Percentiles rank a stretch among this genome's conserved stretches.
These are phyloP conservation scores for Venturia oleaginea DNA, from an alignment of 2,329 filamentous ascomycete species.

Conservation along the genomic window DNA sequence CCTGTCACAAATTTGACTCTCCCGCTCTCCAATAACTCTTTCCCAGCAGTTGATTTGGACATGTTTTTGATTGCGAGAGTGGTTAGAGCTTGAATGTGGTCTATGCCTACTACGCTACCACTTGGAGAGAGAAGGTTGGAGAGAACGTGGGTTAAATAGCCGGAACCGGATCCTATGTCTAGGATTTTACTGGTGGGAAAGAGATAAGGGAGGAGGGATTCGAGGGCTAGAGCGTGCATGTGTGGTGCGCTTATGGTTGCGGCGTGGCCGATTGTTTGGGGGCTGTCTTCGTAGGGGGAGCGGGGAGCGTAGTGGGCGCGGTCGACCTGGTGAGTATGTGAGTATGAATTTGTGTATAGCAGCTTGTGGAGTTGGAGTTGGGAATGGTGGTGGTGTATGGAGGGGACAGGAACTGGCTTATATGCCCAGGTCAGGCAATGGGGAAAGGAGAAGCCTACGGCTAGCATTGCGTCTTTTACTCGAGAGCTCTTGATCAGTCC, in stretches of 20 bases:
- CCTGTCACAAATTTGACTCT: conserved; percentile 63
- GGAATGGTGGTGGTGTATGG: not conserved
- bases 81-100: conserved; percentile 40
- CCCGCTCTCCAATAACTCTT: conserved; percentile 53
- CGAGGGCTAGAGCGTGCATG: conserved; percentile 60
- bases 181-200: conserved; percentile 40
- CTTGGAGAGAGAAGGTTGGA: conserved; percentile 60
- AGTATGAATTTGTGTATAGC: conserved; percentile 10
- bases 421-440: too few relatives aligned
- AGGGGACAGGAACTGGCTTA: not conserved
- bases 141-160: conserved; percentile 79
- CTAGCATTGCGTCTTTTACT: conserved; percentile 73
- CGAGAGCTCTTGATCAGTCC: conserved; percentile 61
- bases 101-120: conserved; percentile 38
- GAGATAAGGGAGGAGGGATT: conserved; percentile 52
- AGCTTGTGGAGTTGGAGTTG: not conserved
- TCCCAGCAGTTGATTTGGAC: conserved; percentile 33
- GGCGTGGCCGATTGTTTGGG: conserved; percentile 56
- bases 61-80: conserved; percentile 34
- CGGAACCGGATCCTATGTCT: conserved; percentile 42
- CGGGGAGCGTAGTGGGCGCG: conserved; percentile 71
- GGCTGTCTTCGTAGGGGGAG: conserved; percentile 63
- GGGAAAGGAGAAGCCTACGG: conserved; percentile 19
- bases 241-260: conserved; percentile 67
- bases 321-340: conserved; percentile 56